Evolutionary conservation across 2,329 filamentous ascomycete species (phyloP).

Genomic region (Coccinonectria pachysandricola): DNA sequence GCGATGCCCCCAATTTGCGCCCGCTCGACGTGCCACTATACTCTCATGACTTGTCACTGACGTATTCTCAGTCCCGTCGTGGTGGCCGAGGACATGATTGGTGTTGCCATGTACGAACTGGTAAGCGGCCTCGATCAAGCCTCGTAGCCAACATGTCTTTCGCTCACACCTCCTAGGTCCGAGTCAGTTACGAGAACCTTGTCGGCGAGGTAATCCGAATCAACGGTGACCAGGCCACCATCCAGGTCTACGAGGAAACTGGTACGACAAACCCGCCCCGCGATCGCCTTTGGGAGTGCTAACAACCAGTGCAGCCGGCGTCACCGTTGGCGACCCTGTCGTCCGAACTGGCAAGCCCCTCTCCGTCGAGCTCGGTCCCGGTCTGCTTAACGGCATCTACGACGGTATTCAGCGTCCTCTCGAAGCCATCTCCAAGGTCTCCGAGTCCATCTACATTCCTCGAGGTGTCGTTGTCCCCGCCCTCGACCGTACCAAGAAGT

Average conservation of each 20-base stretch:
- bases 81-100: slow-evolving; percentile 95
- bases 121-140: slow-evolving; percentile 37
- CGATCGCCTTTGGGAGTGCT: slow-evolving; percentile 5
- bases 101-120: slow-evolving; percentile 99
- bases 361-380: slow-evolving; percentile 93
- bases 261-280: slow-evolving; percentile 42
- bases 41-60: slow-evolving; percentile 27
- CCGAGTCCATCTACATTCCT: slow-evolving; percentile 93
- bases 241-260: slow-evolving; percentile 99
- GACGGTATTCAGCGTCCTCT: slow-evolving; percentile 97
- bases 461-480: slow-evolving; percentile 83
- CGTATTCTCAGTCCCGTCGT: slow-evolving; percentile 63
- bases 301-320: slow-evolving; percentile 56
- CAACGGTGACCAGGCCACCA: slow-evolving; percentile 87
- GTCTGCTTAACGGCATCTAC: slow-evolving; percentile 98
- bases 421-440: slow-evolving; percentile 65
- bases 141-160: slow-evolving; percentile 1
- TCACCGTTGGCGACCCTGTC: slow-evolving; percentile 93
- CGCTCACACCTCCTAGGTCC: slow-evolving; percentile 47
- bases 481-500: slow-evolving; percentile 84
- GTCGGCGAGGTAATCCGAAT: slow-evolving; percentile 98
- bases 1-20: slow-evolving; percentile 1
- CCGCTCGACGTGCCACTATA: too few species aligned
- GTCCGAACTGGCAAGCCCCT: slow-evolving; percentile 84
- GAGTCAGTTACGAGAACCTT: slow-evolving; percentile 82